These are phyloP conservation scores for Trichoderma sp. DNA, from an alignment of 2,329 filamentous ascomycete species.

Conservation along the genomic window DNA sequence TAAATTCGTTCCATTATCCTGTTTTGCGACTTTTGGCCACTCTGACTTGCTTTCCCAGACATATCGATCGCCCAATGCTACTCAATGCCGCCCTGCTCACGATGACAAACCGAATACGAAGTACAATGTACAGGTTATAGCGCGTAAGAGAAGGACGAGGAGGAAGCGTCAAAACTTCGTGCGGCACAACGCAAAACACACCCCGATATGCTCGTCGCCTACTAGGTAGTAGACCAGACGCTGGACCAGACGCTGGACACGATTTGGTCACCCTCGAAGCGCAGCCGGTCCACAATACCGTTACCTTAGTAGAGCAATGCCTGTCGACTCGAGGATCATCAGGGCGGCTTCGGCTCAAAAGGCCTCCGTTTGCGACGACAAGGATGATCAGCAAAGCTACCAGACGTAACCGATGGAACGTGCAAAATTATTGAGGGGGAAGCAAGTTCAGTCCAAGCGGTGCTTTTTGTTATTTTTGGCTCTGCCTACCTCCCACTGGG, in stretches of 20 bases:
- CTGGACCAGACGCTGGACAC: not conserved
- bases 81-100: not conserved
- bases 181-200: constrained; percentile 4
- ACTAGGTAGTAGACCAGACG: not conserved
- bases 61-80: not conserved
- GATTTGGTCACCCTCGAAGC: not conserved
- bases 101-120: not conserved
- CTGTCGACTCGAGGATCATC: not conserved
- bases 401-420: not conserved
- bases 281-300: not conserved
- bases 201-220: not conserved
- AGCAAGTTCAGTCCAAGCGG: not conserved
- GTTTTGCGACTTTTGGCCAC: not conserved
- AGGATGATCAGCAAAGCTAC: not conserved
- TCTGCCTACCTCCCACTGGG: not conserved
- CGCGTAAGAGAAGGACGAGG: not conserved
- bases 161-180: not conserved
- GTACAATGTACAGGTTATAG: not conserved
- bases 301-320: not conserved
- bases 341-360: not conserved
- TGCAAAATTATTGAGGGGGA: not conserved
- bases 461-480: not conserved
- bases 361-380: not conserved
- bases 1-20: not conserved
- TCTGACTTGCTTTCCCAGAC: not conserved